phyloP scores from a whole-genome alignment of 2,329 filamentous ascomycete species.

The Monosporascus sp. region DNA sequence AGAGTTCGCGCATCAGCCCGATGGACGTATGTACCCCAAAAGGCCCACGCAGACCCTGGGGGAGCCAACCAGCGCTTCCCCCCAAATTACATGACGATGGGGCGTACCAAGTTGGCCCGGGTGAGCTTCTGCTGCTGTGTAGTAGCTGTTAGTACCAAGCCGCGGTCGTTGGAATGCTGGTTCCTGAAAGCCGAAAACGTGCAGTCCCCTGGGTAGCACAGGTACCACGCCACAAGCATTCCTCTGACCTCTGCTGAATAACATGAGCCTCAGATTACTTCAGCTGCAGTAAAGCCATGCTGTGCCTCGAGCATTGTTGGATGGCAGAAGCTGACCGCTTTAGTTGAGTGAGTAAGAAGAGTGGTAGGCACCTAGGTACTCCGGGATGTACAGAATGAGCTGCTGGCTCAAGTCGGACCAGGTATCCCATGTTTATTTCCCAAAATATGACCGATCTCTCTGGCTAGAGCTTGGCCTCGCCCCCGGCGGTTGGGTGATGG shows the following conservation, averaged over 20 bases:
- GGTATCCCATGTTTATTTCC: neutral
- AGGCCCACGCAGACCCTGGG: constrained; percentile 3
- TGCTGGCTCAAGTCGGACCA: neutral
- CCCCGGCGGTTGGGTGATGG: neutral
- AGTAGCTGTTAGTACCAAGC: constrained; percentile 1
- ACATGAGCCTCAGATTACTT: neutral
- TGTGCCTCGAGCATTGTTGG: too few relatives aligned
- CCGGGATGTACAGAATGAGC: too few relatives aligned
- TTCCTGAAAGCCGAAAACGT: constrained; percentile 21
- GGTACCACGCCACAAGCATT: constrained; percentile 17
- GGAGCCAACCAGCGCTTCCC: neutral
- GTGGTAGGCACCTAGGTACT: too few relatives aligned
- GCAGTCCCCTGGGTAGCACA: constrained; percentile 11
- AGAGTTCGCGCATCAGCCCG: constrained; percentile 9
- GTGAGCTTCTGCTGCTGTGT: neutral
- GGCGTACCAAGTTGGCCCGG: neutral
- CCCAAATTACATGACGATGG: neutral
- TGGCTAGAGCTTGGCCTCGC: neutral
- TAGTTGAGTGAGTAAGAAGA: neutral
- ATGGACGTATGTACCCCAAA: neutral
- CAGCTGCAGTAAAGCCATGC: neutral
- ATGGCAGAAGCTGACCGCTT: too few relatives aligned
- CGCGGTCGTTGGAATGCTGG: constrained; percentile 21
- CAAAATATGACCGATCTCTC: neutral
- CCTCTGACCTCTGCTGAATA: constrained; percentile 16